Conservation (phyloP, 2,329 filamentous ascomycete species). For the Aspergillus proliferans region DNA sequence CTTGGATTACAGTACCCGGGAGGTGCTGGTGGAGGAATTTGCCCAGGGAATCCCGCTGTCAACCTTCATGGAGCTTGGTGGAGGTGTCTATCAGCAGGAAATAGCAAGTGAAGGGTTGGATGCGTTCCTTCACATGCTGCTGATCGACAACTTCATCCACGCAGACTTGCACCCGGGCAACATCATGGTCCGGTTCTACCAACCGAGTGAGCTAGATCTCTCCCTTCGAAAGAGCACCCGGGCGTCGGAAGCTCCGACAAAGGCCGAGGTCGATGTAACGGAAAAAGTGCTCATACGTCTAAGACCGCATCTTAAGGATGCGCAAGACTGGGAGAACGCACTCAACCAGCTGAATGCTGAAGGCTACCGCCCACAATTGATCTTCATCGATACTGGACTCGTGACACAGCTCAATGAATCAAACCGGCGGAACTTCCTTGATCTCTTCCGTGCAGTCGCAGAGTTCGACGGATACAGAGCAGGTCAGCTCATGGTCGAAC, state of each 20-base stretch:
- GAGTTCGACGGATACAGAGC: constrained; percentile 97
- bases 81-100: constrained; percentile 85
- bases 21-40: constrained; percentile 91
- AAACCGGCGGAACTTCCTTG: constrained; percentile 86
- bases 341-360: constrained; percentile 73
- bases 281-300: constrained; percentile 78
- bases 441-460: constrained; percentile 89
- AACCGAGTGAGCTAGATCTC: constrained; percentile 66
- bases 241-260: constrained; percentile 36
- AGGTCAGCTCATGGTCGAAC: constrained; percentile 90
- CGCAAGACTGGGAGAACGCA: constrained; percentile 65
- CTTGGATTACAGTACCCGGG: constrained; percentile 81
- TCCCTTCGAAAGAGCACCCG: constrained; percentile 43
- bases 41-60: constrained; percentile 88
- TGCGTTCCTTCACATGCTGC: constrained; percentile 90
- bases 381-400: constrained; percentile 95
- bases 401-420: constrained; percentile 85
- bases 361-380: constrained; percentile 85
- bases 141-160: constrained; percentile 96
- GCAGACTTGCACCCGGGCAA: constrained; percentile 95
- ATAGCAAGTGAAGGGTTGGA: constrained; percentile 93
- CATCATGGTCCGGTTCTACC: constrained; percentile 98
- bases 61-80: constrained; percentile 84
- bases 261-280: constrained; percentile 66
- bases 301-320: constrained; percentile 64